Evolutionary conservation across 2,329 filamentous ascomycete species (phyloP).

Genomic region (Gliomastix tumulicola): DNA sequence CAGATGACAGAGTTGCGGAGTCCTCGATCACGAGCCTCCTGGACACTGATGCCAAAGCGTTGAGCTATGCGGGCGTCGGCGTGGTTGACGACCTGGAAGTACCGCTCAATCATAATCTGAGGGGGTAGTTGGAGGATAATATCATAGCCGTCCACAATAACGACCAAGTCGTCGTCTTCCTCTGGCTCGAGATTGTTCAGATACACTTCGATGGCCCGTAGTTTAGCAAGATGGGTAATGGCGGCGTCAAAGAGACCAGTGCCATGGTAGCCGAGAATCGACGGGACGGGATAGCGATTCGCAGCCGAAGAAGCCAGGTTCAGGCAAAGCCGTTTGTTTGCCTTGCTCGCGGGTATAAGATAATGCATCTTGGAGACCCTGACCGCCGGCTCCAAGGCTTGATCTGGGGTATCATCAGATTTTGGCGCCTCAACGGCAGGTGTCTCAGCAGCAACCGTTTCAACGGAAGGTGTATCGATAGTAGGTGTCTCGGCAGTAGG

Average conservation of each 20-base stretch:
- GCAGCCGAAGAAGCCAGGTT: conserved; percentile 26
- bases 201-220: conserved; percentile 26
- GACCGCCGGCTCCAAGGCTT: too few species aligned
- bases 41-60: conserved; percentile 34
- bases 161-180: conserved; percentile 49
- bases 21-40: conserved; percentile 18
- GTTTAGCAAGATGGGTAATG: conserved; percentile 29
- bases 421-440: background rate
- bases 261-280: conserved; percentile 29
- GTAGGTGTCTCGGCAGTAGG: background rate
- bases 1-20: conserved; percentile 32
- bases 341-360: conserved; percentile 25
- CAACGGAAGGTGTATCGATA: too few species aligned
- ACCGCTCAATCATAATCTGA: conserved; percentile 55
- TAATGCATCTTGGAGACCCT: conserved; percentile 27
- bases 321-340: conserved; percentile 29
- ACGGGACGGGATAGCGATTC: conserved; percentile 27
- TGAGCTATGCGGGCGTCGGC: conserved; percentile 43
- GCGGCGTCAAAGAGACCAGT: conserved; percentile 23
- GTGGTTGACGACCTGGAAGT: conserved; percentile 45
- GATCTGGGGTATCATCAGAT: background rate
- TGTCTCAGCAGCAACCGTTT: too few species aligned
- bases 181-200: conserved; percentile 16
- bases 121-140: conserved; percentile 60
- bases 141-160: conserved; percentile 58